These are phyloP conservation scores for Lecanosticta acicola DNA, from an alignment of 2,329 filamentous ascomycete genomes.

Conservation along the genomic window DNA sequence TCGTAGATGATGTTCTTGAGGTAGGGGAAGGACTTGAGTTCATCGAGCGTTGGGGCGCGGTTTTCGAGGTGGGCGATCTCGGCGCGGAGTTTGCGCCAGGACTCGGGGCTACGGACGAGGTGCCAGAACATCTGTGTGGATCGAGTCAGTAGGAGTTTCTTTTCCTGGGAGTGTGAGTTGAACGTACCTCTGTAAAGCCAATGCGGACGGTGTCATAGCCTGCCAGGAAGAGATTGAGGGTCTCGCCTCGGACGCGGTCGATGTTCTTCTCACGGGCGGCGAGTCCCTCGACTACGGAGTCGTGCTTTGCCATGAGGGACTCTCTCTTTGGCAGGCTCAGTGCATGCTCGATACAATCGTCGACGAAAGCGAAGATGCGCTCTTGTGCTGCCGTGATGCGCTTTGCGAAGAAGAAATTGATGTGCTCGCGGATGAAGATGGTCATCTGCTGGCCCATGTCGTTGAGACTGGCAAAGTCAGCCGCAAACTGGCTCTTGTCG, in stretches of 20 bases:
- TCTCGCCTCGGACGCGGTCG: neutral
- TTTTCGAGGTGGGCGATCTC: neutral
- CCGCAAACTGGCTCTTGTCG: neutral
- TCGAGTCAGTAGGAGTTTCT: no score
- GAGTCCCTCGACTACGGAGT: neutral
- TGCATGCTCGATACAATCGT: neutral
- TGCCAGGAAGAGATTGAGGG: neutral
- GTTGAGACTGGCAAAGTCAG: neutral
- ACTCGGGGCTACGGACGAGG: neutral
- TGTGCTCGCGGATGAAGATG: neutral
- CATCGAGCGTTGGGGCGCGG: no score
- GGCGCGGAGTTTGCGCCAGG: neutral
- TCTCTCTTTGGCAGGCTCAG: neutral
- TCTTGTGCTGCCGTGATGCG: neutral
- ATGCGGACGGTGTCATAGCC: neutral
- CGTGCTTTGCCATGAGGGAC: no score
- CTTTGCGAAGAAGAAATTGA: neutral
- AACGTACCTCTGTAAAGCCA: neutral
- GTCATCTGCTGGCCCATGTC: neutral
- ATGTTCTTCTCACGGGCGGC: neutral
- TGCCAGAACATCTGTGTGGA: constrained; percentile 1
- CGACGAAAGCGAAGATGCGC: neutral
- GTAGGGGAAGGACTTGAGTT: neutral
- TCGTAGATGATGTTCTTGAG: neutral
- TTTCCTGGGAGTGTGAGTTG: no score